Evolutionary conservation across 768 basidiomycete genomes (phyloP).

Genomic region (Paxillus rubicundulus): DNA sequence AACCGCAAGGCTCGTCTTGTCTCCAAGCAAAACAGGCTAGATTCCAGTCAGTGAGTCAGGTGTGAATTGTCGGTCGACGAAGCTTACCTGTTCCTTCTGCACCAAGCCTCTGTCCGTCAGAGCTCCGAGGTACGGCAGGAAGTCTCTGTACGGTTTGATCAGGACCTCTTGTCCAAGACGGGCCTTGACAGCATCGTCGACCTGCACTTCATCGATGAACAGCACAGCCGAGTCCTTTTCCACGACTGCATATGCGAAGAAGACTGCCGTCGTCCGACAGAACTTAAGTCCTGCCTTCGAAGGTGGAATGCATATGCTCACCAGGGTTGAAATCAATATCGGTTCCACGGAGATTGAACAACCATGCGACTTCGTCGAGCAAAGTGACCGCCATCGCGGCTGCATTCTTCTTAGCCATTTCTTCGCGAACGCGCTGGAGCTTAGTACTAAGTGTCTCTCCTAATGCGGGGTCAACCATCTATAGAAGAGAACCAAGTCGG

Average conservation of each 20-base stretch:
- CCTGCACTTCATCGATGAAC: slow-evolving; percentile 60
- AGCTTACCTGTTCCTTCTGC: slow-evolving; percentile 30
- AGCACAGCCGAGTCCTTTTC: slow-evolving; percentile 55
- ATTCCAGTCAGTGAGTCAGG: background rate
- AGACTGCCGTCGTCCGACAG: slow-evolving; percentile 47
- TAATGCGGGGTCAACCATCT: slow-evolving; percentile 15
- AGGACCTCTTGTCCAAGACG: slow-evolving; percentile 60
- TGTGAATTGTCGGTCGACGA: background rate
- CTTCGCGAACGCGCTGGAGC: slow-evolving; percentile 60
- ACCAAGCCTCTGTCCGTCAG: slow-evolving; percentile 39
- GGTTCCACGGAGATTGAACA: slow-evolving; percentile 87
- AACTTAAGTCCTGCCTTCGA: background rate
- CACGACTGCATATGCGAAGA: slow-evolving; percentile 89
- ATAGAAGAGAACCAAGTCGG: background rate
- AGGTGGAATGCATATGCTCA: slow-evolving; percentile 11
- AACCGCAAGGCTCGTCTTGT: slow-evolving; percentile 78
- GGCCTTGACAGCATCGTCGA: slow-evolving; percentile 38
- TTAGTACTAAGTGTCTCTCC: slow-evolving; percentile 68
- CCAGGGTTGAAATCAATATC: slow-evolving; percentile 90
- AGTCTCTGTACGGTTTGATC: slow-evolving; percentile 65
- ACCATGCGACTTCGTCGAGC: slow-evolving; percentile 94
- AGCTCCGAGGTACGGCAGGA: slow-evolving; percentile 62
- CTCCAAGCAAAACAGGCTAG: slow-evolving; percentile 75
- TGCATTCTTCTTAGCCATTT: slow-evolving; percentile 53
- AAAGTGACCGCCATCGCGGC: slow-evolving; percentile 76